Evolutionary conservation across 192 early-diverging fungal species (phyloP).

Genomic region (Umbelopsis ramanniana): DNA sequence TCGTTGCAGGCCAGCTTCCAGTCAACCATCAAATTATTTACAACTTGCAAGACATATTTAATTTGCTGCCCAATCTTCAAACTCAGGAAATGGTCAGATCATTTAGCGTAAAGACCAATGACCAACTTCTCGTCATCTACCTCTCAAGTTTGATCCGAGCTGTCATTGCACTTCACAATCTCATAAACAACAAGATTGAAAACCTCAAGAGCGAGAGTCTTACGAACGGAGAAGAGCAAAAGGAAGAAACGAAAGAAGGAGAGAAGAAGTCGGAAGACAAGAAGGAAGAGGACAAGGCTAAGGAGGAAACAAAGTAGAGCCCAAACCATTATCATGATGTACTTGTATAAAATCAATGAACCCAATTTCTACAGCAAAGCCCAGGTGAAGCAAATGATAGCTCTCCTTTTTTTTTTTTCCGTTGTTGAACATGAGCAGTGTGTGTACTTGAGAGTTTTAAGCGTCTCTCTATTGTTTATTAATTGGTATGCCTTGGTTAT

Average conservation of each 20-base stretch:
- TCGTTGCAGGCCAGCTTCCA: conserved; percentile 83
- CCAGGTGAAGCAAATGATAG: neutral
- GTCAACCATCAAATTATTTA: conserved; percentile 97
- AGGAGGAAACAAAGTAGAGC: conserved; percentile 34
- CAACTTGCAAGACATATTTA: conserved; percentile 99
- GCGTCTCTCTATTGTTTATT: too few relatives aligned
- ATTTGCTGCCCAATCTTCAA: conserved; percentile 91
- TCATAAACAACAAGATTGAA: conserved; percentile 98
- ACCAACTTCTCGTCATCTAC: conserved; percentile 95
- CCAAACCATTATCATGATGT: conserved; percentile 4
- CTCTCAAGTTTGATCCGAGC: conserved; percentile 89
- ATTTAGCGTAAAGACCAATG: conserved; percentile 94
- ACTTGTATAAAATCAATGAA: conserved; percentile 20
- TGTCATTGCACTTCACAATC: conserved; percentile 94
- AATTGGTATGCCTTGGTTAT: too few relatives aligned
- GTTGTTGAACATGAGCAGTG: too few relatives aligned
- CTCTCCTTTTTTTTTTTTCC: neutral
- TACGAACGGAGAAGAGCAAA: conserved; percentile 42
- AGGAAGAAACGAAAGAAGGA: conserved; percentile 35
- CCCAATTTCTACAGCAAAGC: neutral
- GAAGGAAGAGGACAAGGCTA: conserved; percentile 34
- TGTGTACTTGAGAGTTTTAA: too few relatives aligned
- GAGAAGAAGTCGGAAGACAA: conserved; percentile 42
- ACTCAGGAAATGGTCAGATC: conserved; percentile 77
- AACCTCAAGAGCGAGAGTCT: conserved; percentile 72